Percentiles rank a stretch among this genome's conserved stretches.
Evolutionary conservation across 371 early-diverging fungal genomes (phyloP).

Genomic region (Fennellomyces sp.): DNA sequence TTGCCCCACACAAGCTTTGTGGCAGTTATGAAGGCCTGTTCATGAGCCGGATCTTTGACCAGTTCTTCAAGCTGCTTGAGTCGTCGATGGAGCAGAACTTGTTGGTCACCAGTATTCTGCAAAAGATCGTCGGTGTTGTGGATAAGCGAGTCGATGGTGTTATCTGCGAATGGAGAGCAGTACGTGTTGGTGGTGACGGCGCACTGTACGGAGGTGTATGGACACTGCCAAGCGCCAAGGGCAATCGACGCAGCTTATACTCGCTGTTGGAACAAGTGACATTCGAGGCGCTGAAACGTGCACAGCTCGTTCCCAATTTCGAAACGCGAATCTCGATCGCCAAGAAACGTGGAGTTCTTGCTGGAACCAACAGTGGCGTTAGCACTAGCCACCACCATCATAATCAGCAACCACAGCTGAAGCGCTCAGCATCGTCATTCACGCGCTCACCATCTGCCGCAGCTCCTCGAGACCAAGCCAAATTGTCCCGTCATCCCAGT

Average conservation of each 20-base stretch:
- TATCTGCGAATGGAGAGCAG: slow-evolving; percentile 52
- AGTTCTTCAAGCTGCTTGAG: slow-evolving; percentile 47
- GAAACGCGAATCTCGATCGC: slow-evolving; percentile 53
- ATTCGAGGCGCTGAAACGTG: slow-evolving; percentile 53
- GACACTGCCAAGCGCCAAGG: slow-evolving; percentile 40
- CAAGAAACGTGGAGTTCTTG: slow-evolving; percentile 42
- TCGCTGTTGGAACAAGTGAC: slow-evolving; percentile 52
- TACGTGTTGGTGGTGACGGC: slow-evolving; percentile 49
- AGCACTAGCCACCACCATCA: slow-evolving; percentile 9
- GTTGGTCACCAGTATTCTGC: slow-evolving; percentile 50
- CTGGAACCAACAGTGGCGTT: slow-evolving; percentile 8
- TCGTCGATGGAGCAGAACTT: slow-evolving; percentile 50
- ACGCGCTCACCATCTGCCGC: slow-evolving; percentile 17
- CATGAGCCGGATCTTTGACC: slow-evolving; percentile 46
- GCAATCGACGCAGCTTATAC: slow-evolving; percentile 44
- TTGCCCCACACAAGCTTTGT: slow-evolving; percentile 7
- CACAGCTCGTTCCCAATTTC: slow-evolving; percentile 55
- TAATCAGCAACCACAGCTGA: slow-evolving; percentile 10
- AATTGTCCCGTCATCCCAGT: slow-evolving; percentile 24
- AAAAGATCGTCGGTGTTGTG: slow-evolving; percentile 50
- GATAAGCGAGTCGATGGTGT: slow-evolving; percentile 54
- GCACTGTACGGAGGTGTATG: slow-evolving; percentile 50
- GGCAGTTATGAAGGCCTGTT: slow-evolving; percentile 52
- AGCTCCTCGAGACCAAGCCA: slow-evolving; percentile 10
- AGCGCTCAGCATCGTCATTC: slow-evolving; percentile 17